Evolutionary conservation across 129 eudicot species (phyloP), one percentile per base, ranked within the genome.

Genomic region (Chrysanthemum makinoi): DNA sequence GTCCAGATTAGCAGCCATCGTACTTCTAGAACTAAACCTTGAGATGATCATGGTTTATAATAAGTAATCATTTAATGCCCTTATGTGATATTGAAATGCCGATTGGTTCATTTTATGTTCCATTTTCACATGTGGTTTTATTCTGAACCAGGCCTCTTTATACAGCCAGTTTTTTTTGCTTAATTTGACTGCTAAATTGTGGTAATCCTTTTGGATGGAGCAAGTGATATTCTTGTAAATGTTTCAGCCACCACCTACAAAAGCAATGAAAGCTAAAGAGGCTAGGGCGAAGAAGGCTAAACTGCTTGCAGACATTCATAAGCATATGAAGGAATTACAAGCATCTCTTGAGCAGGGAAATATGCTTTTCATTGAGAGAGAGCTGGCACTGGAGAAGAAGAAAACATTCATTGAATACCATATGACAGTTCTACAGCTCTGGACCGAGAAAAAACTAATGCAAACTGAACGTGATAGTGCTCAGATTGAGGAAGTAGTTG

Each of bases 211-310:
- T 39, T 39, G 43, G 43, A 35, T 35, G 43, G 43, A 35, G 43
- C 46, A 39, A 39, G 46, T 39, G 46, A 39, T 2, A 39, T 39
- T 39, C 46, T 39, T 39, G 46, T 39, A 39, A 39, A 39, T 1
- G 7, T 48, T 5, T 35, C 18, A 66, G 69, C 53, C 18, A 17
- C 69, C 53, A 16, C 69, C 26, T 39, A 65, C 52, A 65, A 35
- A 65, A 65, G 69, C 69, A 62, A 62, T 65, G 69, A 65, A n/a
- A 0, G 69, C 52, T 39, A 62, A 62, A 62, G 12, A 14, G 69
- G 69, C 53, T 9, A 65, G 69, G 53, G 68, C 39, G 16, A 35
- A 15, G 49, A 62, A 62, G 48, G 68, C 68, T 48, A 62, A 62
- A 62, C 24, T 62, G 22, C 12, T 35, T 62, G 48, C 24, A 6